Evolutionary conservation across 2,329 filamentous ascomycete genomes (phyloP).

Genomic region (Aspergillus awamori): DNA sequence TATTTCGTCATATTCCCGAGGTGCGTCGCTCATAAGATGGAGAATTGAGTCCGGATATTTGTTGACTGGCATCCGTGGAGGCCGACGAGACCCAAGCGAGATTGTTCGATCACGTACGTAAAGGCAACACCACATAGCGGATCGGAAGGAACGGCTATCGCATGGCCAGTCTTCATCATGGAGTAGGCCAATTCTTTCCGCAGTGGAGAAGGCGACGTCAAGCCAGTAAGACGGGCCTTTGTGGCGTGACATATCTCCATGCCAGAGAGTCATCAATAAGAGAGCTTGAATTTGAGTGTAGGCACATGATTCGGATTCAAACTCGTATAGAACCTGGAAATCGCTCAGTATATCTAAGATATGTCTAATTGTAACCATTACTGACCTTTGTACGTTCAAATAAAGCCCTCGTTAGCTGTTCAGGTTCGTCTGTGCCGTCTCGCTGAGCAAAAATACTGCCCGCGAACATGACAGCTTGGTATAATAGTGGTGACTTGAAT

Average conservation of each 20-base stretch:
- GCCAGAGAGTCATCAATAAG: conserved; percentile 19
- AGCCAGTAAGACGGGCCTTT: conserved; percentile 20
- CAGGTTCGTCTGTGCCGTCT: background rate
- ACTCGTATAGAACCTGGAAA: conserved; percentile 15
- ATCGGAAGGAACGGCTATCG: background rate
- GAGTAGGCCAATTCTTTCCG: conserved; percentile 16
- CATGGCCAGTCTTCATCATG: background rate
- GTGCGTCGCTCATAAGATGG: background rate
- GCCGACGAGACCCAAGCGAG: background rate
- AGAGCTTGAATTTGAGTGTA: conserved; percentile 20
- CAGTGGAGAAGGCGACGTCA: conserved; percentile 19
- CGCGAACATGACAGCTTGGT: conserved; percentile 20
- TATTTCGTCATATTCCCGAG: background rate
- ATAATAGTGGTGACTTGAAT: conserved; percentile 15
- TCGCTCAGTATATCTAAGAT: background rate
- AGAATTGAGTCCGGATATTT: background rate
- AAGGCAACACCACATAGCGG: conserved; percentile 17
- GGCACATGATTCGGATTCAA: conserved; percentile 16
- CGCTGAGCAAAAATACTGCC: conserved; percentile 17
- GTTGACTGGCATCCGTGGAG: background rate
- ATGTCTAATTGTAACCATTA: background rate
- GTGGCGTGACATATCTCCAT: conserved; percentile 12
- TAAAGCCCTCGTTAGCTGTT: conserved; percentile 10
- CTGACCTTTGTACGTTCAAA: conserved; percentile 15
- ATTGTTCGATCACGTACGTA: conserved; percentile 16